Evolutionary conservation across 2,329 filamentous ascomycete genomes (phyloP).

Genomic region (Clarireedia homoeocarpa): DNA sequence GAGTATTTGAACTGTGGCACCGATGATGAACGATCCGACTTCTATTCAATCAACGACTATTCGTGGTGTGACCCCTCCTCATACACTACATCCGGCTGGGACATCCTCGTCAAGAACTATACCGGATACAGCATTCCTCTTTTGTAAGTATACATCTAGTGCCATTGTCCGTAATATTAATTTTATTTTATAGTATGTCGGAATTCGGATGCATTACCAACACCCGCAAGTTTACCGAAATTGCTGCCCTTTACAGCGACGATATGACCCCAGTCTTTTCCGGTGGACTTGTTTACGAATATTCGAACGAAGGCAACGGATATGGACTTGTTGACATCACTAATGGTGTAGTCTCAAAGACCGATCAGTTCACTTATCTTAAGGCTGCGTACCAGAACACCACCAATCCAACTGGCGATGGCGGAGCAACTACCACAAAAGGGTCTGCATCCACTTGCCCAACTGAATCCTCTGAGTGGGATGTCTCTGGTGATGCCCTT

Average conservation of each 20-base stretch:
- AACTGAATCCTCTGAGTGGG: conserved; percentile 36
- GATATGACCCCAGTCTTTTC: conserved; percentile 89
- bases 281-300: conserved; percentile 94
- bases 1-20: conserved; percentile 67
- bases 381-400: conserved; percentile 37
- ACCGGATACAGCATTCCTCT: conserved; percentile 60
- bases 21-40: conserved; percentile 58
- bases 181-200: conserved; percentile 44
- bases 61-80: conserved; percentile 56
- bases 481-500: conserved; percentile 37
- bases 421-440: conserved; percentile 36
- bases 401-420: conserved; percentile 41
- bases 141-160: conserved; percentile 19
- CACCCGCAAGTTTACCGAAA: conserved; percentile 73
- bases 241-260: conserved; percentile 67
- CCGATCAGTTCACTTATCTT: conserved; percentile 41
- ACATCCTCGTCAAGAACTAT: conserved; percentile 60
- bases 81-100: conserved; percentile 56
- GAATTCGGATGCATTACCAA: conserved; percentile 87
- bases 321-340: conserved; percentile 48
- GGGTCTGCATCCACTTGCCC: conserved; percentile 37
- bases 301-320: conserved; percentile 68
- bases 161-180: background rate
- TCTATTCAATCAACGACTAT: conserved; percentile 60
- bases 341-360: conserved; percentile 33